Evolutionary conservation across 2,329 filamentous ascomycete species (phyloP).

Genomic region (Fusarium tricinctum): DNA sequence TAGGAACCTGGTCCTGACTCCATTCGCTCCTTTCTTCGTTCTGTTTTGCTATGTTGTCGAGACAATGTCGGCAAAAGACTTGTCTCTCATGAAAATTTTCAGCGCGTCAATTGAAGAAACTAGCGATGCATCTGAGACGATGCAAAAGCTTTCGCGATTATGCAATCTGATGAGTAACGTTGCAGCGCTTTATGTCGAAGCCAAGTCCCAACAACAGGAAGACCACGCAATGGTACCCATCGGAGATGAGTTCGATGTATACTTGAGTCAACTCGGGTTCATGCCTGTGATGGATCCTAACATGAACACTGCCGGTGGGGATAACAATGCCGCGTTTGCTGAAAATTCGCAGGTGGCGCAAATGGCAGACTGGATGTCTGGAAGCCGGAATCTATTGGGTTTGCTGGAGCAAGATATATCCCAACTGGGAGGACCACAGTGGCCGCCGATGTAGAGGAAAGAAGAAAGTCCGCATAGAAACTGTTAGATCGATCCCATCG

Average conservation of each 20-base stretch:
- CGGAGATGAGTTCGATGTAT: conserved; percentile 74
- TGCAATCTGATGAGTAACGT: conserved; percentile 73
- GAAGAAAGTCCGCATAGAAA: conserved; percentile 17
- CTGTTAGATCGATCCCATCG: not conserved
- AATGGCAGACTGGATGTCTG: conserved; percentile 75
- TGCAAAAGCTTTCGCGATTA: conserved; percentile 72
- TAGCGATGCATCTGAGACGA: conserved; percentile 67
- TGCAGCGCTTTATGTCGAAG: conserved; percentile 72
- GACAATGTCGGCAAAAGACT: conserved; percentile 65
- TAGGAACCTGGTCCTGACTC: conserved; percentile 69
- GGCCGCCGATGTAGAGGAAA: conserved; percentile 48
- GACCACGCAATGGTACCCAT: conserved; percentile 64
- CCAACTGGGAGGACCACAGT: conserved; percentile 58
- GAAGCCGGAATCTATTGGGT: conserved; percentile 75
- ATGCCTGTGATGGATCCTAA: conserved; percentile 60
- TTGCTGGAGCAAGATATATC: conserved; percentile 73
- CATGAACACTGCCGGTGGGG: conserved; percentile 24
- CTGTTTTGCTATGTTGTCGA: conserved; percentile 71
- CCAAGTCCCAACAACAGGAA: conserved; percentile 65
- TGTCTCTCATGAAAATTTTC: conserved; percentile 69
- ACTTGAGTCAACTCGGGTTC: conserved; percentile 73
- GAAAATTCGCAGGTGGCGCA: conserved; percentile 59
- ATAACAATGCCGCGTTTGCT: conserved; percentile 39
- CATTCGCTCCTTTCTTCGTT: conserved; percentile 72
- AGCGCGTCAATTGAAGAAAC: conserved; percentile 67